Evolutionary conservation across 345 rosid genomes (phyloP).

Genomic region (Hibiscus trionum): DNA sequence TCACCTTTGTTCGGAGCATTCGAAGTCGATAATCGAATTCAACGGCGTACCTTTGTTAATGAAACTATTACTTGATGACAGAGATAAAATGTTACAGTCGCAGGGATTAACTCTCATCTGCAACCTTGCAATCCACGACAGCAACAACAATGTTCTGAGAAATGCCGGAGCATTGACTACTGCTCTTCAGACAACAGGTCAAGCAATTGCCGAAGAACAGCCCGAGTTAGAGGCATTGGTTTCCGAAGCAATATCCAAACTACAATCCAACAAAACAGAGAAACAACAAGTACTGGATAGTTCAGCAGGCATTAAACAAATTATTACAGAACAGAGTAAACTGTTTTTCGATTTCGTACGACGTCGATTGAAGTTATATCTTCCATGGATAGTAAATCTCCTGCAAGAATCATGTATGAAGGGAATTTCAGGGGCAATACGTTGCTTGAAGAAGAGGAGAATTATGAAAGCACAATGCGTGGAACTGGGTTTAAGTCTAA

Average conservation of each 20-base stretch:
- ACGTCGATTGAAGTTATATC: neutral
- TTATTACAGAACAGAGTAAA: neutral
- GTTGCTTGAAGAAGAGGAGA: neutral
- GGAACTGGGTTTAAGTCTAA: neutral
- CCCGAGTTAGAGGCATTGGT: slow-evolving; percentile 56
- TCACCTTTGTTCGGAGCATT: slow-evolving; percentile 47
- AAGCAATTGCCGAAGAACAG: slow-evolving; percentile 30
- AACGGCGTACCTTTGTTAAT: slow-evolving; percentile 37
- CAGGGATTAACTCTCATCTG: slow-evolving; percentile 54
- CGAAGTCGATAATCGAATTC: slow-evolving; percentile 53
- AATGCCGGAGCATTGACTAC: slow-evolving; percentile 58
- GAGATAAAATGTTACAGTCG: slow-evolving; percentile 10
- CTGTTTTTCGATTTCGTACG: neutral
- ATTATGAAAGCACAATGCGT: neutral
- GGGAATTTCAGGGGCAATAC: neutral
- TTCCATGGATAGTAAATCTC: neutral
- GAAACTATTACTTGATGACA: slow-evolving; percentile 40
- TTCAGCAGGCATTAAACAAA: neutral
- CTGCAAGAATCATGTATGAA: neutral
- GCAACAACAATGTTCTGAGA: slow-evolving; percentile 41
- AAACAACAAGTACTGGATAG: neutral
- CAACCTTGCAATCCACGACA: slow-evolving; percentile 45
- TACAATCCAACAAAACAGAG: slow-evolving; percentile 23
- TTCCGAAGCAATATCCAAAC: slow-evolving; percentile 38
- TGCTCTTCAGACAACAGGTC: slow-evolving; percentile 60